Evolutionary conservation across 106 monocot species (phyloP), one percentile per base, ranked within the genome.

Genomic region (Agapanthus africanus): DNA sequence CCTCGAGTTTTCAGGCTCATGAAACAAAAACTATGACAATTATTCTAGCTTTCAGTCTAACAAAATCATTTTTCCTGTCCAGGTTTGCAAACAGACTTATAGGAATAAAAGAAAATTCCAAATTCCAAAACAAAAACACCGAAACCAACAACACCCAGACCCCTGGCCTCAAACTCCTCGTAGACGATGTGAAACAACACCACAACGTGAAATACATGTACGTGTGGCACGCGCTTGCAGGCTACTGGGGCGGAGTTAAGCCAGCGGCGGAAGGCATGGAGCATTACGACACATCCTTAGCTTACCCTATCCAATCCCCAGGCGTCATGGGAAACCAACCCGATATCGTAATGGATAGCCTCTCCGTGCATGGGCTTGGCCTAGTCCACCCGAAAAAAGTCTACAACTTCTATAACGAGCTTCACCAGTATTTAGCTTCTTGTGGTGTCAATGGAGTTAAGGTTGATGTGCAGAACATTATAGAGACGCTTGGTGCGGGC

Each of bases 171-270:
- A 80, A 85, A 66, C 61, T 73, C 10, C 64, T 88, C 5, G 88
- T 92, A 14, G 40, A 78, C 7, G 80, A 87, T 40, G 76, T 74
- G 34, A 92, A 88, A 78, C 36, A 71, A 4, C 57, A 71, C 4
- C 81, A 84, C 67, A 85, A 42, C 23, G 80, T 90, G 22, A 76
- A 90, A 40, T 71, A 89, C 33, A 77, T 94, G 25, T 94, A 94
- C 66, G 90, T 94, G 4, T 94, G 94, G 94, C 94, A 90, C 62
- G 94, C 94, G 1, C 44, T 94, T 39, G 90, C 90, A 30, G 90
- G 94, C 10, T 94, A 94, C 75, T 94, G 94, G 94, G 94, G 94
- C 0, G 94, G 94, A 52, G 25, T 94, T 34, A 61, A 84, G 54
- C 90, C 90, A 16, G 31, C 42, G 6, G 61, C 56, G 37, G 34